These are phyloP conservation scores for Neurospora sp. DNA, from an alignment of 495 filamentous ascomycete species.

Conservation along the genomic window DNA sequence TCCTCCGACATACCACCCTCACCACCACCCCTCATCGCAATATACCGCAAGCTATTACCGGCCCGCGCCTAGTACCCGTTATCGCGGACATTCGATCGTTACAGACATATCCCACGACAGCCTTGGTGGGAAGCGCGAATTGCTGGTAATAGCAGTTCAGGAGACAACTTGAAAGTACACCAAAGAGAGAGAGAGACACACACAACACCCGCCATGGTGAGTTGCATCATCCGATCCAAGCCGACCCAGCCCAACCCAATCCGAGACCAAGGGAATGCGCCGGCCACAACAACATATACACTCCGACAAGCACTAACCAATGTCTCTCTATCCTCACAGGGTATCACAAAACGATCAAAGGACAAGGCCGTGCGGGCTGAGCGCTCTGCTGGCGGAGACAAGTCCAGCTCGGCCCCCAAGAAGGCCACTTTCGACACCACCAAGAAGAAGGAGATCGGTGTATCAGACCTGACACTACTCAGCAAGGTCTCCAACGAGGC, in stretches of 20 bases:
- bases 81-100: neutral
- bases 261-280: neutral
- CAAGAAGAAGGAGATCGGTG: conserved; percentile 98
- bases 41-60: neutral
- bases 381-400: conserved; percentile 39
- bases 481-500: conserved; percentile 98
- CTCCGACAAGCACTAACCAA: neutral
- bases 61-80: neutral
- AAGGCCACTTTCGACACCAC: conserved; percentile 91
- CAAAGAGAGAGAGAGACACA: neutral
- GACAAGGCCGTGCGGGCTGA: conserved; percentile 53
- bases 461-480: conserved; percentile 93
- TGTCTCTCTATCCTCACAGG: conserved; percentile 22
- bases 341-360: conserved; percentile 46
- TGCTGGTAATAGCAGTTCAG: neutral
- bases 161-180: neutral
- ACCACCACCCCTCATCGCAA: neutral
- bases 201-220: conserved; percentile 16
- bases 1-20: neutral
- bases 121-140: neutral
- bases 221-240: neutral
- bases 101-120: neutral
- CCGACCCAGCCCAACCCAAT: neutral
- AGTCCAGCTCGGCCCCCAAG: conserved; percentile 54
- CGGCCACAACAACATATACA: neutral